Conservation (phyloP, 257 asterid genomes). For the Henckelia pumila region DNA sequence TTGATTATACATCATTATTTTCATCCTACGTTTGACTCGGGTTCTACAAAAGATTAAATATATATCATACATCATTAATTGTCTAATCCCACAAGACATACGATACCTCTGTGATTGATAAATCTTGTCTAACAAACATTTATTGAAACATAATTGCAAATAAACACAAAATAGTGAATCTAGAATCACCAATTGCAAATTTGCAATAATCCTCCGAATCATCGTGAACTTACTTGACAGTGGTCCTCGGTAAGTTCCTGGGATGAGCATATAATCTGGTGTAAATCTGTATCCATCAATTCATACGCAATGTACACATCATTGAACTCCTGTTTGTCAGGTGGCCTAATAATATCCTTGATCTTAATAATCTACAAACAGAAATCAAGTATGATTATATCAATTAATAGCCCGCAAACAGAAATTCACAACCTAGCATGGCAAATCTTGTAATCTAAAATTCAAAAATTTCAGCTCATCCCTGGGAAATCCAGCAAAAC, state of each 20-base stretch:
- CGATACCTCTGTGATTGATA: background rate
- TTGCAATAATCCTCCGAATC: background rate
- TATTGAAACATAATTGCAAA: background rate
- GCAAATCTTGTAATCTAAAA: background rate
- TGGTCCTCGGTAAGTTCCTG: conserved; percentile 85
- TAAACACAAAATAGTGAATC: background rate
- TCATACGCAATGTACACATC: conserved; percentile 85
- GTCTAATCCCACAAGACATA: too few species aligned
- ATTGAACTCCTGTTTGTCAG: conserved; percentile 52
- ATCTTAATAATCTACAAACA: conserved; percentile 58
- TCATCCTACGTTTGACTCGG: too few species aligned
- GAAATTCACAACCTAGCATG: background rate
- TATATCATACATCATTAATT: too few species aligned
- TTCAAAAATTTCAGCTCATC: background rate
- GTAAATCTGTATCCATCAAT: conserved; percentile 88
- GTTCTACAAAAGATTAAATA: too few species aligned
- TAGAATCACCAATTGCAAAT: background rate
- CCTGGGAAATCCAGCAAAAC: background rate
- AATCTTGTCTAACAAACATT: background rate
- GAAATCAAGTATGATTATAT: background rate
- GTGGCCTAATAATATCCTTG: conserved; percentile 76
- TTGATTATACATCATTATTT: too few species aligned
- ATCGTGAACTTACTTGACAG: conserved; percentile 59
- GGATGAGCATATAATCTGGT: conserved; percentile 76
- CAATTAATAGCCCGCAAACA: background rate